Evolutionary conservation across 441 rosid genomes (phyloP).

Genomic region (Aleurites moluccanus): DNA sequence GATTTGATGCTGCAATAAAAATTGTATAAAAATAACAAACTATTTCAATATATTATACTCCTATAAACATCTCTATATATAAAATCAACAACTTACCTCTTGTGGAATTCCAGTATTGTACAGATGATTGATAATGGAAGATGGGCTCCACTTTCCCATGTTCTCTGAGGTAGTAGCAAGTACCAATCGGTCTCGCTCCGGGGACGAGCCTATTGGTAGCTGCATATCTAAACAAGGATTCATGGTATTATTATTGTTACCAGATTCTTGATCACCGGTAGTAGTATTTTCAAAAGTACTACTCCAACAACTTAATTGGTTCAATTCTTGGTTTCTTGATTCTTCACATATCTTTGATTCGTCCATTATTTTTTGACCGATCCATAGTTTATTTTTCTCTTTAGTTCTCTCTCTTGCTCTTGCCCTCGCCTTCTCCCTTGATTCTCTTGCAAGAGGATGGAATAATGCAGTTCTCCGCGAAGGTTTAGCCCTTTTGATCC

Average conservation of each 20-base stretch:
- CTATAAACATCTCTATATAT: neutral
- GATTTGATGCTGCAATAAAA: conserved; percentile 43
- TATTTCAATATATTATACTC: neutral
- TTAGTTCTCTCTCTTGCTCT: conserved; percentile 77
- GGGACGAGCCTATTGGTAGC: conserved; percentile 14
- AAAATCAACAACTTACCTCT: conserved; percentile 39
- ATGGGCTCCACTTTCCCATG: conserved; percentile 42
- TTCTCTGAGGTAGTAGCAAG: too few species aligned
- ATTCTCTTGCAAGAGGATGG: conserved; percentile 47
- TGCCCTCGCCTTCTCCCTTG: conserved; percentile 69
- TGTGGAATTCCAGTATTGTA: conserved; percentile 40
- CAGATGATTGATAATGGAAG: conserved; percentile 38
- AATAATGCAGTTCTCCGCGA: conserved; percentile 34
- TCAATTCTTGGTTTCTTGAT: conserved; percentile 23
- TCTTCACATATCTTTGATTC: conserved; percentile 27
- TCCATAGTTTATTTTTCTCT: conserved; percentile 30
- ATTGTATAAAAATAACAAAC: neutral
- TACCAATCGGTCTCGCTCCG: too few species aligned
- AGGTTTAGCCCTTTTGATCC: conserved; percentile 38
- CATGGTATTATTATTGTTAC: neutral
- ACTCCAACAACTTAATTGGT: conserved; percentile 22
- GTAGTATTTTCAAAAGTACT: conserved; percentile 26
- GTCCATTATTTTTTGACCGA: conserved; percentile 21
- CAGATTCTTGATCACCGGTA: conserved; percentile 33
- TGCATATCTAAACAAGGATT: neutral